These are phyloP conservation scores for Solanum acaule DNA, from an alignment of 257 asterid genomes.

Conservation along the genomic window DNA sequence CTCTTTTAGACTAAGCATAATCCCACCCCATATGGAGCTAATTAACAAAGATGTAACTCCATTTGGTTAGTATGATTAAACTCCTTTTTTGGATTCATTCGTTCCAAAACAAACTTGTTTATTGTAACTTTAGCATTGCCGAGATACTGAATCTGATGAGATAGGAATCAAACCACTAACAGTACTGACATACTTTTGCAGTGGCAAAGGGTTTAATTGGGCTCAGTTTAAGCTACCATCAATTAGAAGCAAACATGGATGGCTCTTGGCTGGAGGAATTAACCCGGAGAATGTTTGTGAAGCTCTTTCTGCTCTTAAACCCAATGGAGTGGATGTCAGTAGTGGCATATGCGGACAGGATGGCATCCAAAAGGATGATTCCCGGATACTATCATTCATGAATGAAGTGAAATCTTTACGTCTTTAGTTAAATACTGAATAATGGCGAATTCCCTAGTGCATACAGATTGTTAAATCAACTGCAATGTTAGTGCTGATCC, in stretches of 20 bases:
- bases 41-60: neutral
- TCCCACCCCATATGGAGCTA: neutral
- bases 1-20: neutral
- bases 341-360: conserved; percentile 86
- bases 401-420: conserved; percentile 41
- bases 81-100: neutral
- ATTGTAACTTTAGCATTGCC: neutral
- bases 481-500: neutral
- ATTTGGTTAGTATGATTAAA: neutral
- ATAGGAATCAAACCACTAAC: neutral
- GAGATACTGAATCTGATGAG: neutral
- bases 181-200: conserved; percentile 13
- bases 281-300: conserved; percentile 57
- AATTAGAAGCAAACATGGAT: conserved; percentile 65
- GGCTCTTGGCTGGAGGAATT: conserved; percentile 95
- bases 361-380: conserved; percentile 66
- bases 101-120: neutral
- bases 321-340: conserved; percentile 84
- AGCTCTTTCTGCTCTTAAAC: conserved; percentile 63
- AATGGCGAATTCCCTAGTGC: neutral
- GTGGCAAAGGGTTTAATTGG: conserved; percentile 93
- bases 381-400: conserved; percentile 59
- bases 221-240: conserved; percentile 61
- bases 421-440: conserved; percentile 10
- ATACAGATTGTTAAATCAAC: neutral